These are phyloP conservation scores for Postia placenta DNA, from an alignment of 768 basidiomycete genomes.

Conservation along the genomic window DNA sequence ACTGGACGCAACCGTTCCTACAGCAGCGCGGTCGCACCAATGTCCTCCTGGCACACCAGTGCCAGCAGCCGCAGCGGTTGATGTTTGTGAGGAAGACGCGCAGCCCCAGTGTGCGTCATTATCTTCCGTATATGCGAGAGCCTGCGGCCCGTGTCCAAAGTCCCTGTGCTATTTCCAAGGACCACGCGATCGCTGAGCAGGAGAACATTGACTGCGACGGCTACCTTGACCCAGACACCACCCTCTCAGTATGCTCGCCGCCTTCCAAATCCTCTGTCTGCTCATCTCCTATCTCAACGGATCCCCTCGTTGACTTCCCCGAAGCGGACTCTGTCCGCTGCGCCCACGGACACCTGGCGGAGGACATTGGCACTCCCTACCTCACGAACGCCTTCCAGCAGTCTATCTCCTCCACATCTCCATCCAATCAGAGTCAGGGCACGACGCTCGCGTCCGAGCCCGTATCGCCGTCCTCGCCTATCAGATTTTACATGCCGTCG, in stretches of 20 bases:
- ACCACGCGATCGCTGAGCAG: not conserved
- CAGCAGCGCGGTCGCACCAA: constrained; percentile 8
- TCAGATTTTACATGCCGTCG: not conserved
- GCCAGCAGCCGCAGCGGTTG: constrained; percentile 3
- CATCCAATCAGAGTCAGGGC: not conserved
- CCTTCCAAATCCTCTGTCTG: not conserved
- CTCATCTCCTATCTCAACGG: not conserved
- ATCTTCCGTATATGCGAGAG: not conserved
- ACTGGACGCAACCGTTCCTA: constrained; percentile 2
- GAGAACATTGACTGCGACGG: not conserved
- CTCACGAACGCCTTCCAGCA: constrained; percentile 10
- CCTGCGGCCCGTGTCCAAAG: not conserved
- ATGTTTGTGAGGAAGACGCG: not conserved
- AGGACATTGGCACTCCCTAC: not conserved
- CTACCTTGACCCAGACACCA: not conserved
- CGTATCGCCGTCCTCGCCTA: constrained; percentile 1
- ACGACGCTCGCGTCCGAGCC: not conserved
- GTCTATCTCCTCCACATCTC: constrained; percentile 3
- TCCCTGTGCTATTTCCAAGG: not conserved
- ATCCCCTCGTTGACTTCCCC: not conserved
- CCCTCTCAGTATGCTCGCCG: not conserved
- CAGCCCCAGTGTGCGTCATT: not conserved
- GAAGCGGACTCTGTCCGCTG: not conserved
- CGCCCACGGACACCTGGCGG: not conserved
- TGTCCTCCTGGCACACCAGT: constrained; percentile 2